phyloP scores from a whole-genome alignment of 129 eudicot genomes.

The Mikania micrantha region DNA sequence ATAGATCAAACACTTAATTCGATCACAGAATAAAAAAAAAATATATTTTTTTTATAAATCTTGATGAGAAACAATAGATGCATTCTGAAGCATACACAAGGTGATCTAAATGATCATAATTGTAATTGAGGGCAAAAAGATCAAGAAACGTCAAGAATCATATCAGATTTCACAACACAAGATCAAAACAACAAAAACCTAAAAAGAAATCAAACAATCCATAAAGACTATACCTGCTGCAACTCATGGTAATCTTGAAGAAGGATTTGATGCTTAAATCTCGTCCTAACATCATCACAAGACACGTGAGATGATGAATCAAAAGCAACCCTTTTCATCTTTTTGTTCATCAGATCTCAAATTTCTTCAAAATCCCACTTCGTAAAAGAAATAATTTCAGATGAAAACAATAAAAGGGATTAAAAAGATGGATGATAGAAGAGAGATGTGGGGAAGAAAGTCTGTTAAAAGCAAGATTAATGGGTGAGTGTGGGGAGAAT shows the following conservation, averaged over 20 bases:
- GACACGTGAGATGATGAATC: constrained; percentile 33
- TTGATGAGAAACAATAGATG: constrained; percentile 20
- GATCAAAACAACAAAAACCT: constrained; percentile 23
- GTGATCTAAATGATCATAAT: constrained; percentile 17
- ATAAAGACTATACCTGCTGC: constrained; percentile 34
- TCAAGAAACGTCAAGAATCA: constrained; percentile 4
- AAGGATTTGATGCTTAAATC: constrained; percentile 55
- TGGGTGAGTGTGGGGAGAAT: constrained; percentile 31
- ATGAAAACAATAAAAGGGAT: background rate
- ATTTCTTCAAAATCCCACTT: constrained; percentile 12
- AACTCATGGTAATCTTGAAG: constrained; percentile 61
- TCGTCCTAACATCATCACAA: constrained; percentile 44
- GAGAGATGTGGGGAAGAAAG: constrained; percentile 5
- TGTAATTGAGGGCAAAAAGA: background rate
- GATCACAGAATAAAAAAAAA: background rate
- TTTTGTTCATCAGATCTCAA: constrained; percentile 53
- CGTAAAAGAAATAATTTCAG: constrained; percentile 7
- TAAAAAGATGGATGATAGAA: constrained; percentile 4
- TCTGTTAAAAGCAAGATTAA: constrained; percentile 12
- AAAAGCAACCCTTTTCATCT: constrained; percentile 52
- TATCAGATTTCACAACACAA: constrained; percentile 1
- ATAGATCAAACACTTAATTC: constrained; percentile 17
- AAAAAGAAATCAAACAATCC: background rate
- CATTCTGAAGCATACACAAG: background rate
- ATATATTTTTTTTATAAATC: background rate